Conservation (phyloP, 345 rosid genomes). For the Turritis glabra region DNA sequence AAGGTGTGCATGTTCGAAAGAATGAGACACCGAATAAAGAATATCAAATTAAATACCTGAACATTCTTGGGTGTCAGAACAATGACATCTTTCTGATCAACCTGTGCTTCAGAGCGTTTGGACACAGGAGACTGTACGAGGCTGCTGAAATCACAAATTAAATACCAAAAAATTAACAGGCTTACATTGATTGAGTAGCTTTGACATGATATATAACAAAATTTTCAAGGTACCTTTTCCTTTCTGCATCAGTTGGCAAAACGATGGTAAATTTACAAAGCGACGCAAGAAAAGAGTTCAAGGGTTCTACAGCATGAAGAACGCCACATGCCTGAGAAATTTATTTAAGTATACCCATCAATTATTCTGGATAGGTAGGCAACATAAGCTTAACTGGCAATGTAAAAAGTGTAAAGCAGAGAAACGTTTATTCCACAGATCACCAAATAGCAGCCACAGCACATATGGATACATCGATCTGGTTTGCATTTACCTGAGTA, state of each 20-base stretch:
- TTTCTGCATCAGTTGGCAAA: slow-evolving; percentile 78
- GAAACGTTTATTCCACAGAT: background rate
- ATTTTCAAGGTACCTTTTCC: slow-evolving; percentile 56
- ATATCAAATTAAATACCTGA: slow-evolving; percentile 57
- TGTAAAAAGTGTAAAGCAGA: slow-evolving; percentile 5
- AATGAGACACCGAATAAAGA: slow-evolving; percentile 14
- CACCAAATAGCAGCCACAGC: slow-evolving; percentile 19
- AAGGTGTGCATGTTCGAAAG: slow-evolving; percentile 13
- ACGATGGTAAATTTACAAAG: slow-evolving; percentile 91
- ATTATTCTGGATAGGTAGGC: slow-evolving; percentile 17
- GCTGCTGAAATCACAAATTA: slow-evolving; percentile 58
- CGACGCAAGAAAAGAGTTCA: slow-evolving; percentile 94
- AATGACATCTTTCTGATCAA: slow-evolving; percentile 74
- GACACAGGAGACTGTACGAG: slow-evolving; percentile 72
- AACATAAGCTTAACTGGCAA: slow-evolving; percentile 3
- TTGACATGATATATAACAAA: slow-evolving; percentile 19
- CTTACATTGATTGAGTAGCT: slow-evolving; percentile 18
- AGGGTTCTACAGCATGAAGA: slow-evolving; percentile 93
- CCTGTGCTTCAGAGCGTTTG: slow-evolving; percentile 68
- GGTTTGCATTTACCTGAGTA: slow-evolving; percentile 71
- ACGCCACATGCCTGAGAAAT: slow-evolving; percentile 92
- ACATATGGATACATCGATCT: slow-evolving; percentile 13
- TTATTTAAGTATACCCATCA: slow-evolving; percentile 13
- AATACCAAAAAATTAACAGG: slow-evolving; percentile 17
- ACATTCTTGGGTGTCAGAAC: slow-evolving; percentile 95